Conservation (phyloP, 2,329 filamentous ascomycete genomes). For the Endoconidiophora polonica region DNA sequence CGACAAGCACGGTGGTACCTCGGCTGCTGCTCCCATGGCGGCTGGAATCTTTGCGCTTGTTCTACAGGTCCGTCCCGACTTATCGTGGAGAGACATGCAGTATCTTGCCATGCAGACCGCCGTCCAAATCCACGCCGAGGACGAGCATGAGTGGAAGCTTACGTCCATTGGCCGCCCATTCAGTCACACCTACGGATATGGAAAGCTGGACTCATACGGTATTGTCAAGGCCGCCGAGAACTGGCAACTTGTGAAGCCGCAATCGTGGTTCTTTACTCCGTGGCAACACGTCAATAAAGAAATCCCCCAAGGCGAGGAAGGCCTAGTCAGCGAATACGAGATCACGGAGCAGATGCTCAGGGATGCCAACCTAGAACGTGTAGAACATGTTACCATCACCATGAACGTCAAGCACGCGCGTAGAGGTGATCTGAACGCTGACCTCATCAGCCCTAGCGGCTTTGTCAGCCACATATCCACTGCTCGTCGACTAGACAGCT, state of each 20-base stretch:
- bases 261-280: conserved; percentile 85
- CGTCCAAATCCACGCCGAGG: conserved; percentile 56
- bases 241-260: conserved; percentile 81
- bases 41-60: conserved; percentile 85
- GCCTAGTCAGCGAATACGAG: conserved; percentile 63
- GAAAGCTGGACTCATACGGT: conserved; percentile 77
- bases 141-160: conserved; percentile 56
- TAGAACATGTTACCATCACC: conserved; percentile 92
- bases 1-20: conserved; percentile 77
- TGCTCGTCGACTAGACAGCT: conserved; percentile 51
- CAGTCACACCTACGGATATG: conserved; percentile 90
- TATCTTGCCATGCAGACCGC: conserved; percentile 78
- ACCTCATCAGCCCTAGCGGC: conserved; percentile 69
- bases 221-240: conserved; percentile 73
- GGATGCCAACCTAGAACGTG: conserved; percentile 62
- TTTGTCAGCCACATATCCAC: conserved; percentile 72
- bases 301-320: conserved; percentile 72
- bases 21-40: conserved; percentile 81
- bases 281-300: conserved; percentile 79
- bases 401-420: conserved; percentile 88
- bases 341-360: conserved; percentile 69
- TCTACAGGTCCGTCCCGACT: conserved; percentile 65
- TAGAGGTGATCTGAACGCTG: conserved; percentile 82
- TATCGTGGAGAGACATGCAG: conserved; percentile 89
- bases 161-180: conserved; percentile 71